Percentiles rank a stretch among this genome's conserved stretches.
phyloP scores from a whole-genome alignment of 352 stramenopile species.

The Phytophthora chlamydospora region DNA sequence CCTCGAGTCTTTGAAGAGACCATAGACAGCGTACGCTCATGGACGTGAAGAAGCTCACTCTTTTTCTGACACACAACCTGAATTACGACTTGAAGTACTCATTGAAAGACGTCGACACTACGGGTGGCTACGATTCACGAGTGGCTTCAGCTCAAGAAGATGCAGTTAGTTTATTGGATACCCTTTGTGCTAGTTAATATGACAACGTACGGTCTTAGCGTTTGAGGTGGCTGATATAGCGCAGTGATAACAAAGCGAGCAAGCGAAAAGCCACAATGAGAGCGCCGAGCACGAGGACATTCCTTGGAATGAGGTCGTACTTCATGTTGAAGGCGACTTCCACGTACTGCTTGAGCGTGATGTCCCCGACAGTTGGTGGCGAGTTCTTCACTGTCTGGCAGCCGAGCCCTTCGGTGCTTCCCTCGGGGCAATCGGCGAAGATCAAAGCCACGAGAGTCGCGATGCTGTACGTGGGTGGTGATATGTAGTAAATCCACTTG shows the following conservation, averaged over 20 bases:
- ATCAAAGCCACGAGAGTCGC: slow-evolving; percentile 42
- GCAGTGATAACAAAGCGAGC: slow-evolving; percentile 49
- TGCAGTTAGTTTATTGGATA: too few species aligned
- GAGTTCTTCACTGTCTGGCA: slow-evolving; percentile 39
- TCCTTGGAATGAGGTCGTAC: slow-evolving; percentile 34
- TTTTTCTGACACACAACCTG: too few species aligned
- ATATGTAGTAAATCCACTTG: slow-evolving; percentile 68
- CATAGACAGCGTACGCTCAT: too few species aligned
- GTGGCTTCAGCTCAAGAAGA: too few species aligned
- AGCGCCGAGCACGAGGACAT: slow-evolving; percentile 36
- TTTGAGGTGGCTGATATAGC: slow-evolving; percentile 64
- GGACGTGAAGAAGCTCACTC: too few species aligned
- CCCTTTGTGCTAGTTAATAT: too few species aligned
- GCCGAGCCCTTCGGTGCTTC: slow-evolving; percentile 25
- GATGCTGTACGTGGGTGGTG: slow-evolving; percentile 53
- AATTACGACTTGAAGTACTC: too few species aligned
- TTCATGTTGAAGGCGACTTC: slow-evolving; percentile 47
- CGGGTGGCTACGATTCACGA: too few species aligned
- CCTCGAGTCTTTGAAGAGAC: too few species aligned
- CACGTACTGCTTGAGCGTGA: slow-evolving; percentile 53
- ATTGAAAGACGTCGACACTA: too few species aligned
- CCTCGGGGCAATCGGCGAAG: slow-evolving; percentile 44
- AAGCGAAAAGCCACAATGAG: slow-evolving; percentile 59
- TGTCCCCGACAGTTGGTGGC: slow-evolving; percentile 32
- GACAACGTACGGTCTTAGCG: slow-evolving; percentile 30